Evolutionary conservation across 2,329 filamentous ascomycete genomes (phyloP).

Genomic region (Neopestalotiopsis sp.): DNA sequence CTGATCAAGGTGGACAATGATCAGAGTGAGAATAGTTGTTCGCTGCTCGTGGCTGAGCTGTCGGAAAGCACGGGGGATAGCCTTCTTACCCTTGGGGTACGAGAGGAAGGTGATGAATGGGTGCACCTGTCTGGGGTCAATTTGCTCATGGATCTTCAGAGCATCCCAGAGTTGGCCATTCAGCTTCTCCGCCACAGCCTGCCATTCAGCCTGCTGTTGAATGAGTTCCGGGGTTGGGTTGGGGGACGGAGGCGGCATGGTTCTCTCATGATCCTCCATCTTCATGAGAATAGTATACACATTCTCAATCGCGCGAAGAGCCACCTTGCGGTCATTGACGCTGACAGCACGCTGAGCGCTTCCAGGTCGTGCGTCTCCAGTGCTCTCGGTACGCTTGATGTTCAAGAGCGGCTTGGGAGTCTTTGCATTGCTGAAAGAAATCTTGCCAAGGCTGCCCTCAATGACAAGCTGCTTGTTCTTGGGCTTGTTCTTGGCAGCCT

Average conservation of each 20-base stretch:
- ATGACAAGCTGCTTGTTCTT: conserved; percentile 98
- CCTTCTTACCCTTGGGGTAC: conserved; percentile 95
- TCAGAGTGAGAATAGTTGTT: conserved; percentile 94
- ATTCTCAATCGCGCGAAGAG: conserved; percentile 84
- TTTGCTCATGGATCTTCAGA: conserved; percentile 92
- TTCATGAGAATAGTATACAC: conserved; percentile 90
- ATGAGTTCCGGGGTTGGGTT: conserved; percentile 71
- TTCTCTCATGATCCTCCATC: conserved; percentile 90
- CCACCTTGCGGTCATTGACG: conserved; percentile 78
- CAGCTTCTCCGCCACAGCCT: conserved; percentile 70
- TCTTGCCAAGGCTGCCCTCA: conserved; percentile 94
- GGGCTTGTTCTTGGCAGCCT: conserved; percentile 95
- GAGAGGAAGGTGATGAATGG: conserved; percentile 97
- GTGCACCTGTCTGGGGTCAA: conserved; percentile 77
- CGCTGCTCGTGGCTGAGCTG: conserved; percentile 92
- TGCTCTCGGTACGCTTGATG: conserved; percentile 84
- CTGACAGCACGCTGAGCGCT: conserved; percentile 47
- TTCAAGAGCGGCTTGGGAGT: conserved; percentile 94
- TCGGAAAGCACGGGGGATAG: conserved; percentile 91
- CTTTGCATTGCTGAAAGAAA: conserved; percentile 98
- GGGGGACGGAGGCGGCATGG: conserved; percentile 66
- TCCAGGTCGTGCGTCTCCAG: conserved; percentile 59
- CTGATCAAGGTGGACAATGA: conserved; percentile 89
- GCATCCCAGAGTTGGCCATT: conserved; percentile 84
- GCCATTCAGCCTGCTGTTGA: conserved; percentile 80